Percentiles rank a stretch among this genome's conserved stretches.
phyloP scores from a whole-genome alignment of 2,329 filamentous ascomycete species.

The Paracoccidioides lutzii region DNA sequence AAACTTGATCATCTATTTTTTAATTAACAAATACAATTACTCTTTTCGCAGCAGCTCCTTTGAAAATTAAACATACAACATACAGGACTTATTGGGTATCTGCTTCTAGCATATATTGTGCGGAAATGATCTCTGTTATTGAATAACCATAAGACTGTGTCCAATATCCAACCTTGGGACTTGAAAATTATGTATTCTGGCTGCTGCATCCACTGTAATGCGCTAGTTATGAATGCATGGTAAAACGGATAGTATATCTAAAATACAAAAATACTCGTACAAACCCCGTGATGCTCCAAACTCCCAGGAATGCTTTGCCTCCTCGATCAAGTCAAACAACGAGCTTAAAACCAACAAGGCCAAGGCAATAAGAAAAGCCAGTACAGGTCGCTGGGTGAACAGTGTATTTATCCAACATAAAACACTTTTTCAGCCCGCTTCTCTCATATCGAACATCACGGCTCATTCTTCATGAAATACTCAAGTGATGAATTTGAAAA shows the following conservation, averaged over 20 bases:
- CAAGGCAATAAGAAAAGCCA: not conserved
- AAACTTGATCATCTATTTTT: too few relatives aligned
- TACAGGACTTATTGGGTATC: too few relatives aligned
- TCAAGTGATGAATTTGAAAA: not conserved
- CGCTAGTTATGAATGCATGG: not conserved
- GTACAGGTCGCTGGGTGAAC: not conserved
- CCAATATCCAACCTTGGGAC: not conserved
- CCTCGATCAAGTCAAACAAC: not conserved
- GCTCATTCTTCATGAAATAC: not conserved
- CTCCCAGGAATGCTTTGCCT: not conserved
- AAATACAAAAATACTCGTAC: not conserved
- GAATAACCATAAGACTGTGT: too few relatives aligned
- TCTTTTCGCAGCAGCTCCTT: too few relatives aligned
- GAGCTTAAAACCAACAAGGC: not conserved
- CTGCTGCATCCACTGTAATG: not conserved
- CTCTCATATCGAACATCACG: not conserved
- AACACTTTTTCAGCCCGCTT: not conserved
- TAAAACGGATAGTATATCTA: not conserved
- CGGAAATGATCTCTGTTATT: too few relatives aligned
- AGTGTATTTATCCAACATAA: not conserved
- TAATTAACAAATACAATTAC: too few relatives aligned
- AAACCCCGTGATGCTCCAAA: not conserved
- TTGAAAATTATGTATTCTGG: not conserved
- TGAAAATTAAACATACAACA: too few relatives aligned
- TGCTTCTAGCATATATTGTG: too few relatives aligned